Percentiles rank a stretch among this genome's conserved stretches.
These are phyloP conservation scores for Aspergillus olivimuriae DNA, from an alignment of 495 filamentous ascomycete species.

Conservation along the genomic window DNA sequence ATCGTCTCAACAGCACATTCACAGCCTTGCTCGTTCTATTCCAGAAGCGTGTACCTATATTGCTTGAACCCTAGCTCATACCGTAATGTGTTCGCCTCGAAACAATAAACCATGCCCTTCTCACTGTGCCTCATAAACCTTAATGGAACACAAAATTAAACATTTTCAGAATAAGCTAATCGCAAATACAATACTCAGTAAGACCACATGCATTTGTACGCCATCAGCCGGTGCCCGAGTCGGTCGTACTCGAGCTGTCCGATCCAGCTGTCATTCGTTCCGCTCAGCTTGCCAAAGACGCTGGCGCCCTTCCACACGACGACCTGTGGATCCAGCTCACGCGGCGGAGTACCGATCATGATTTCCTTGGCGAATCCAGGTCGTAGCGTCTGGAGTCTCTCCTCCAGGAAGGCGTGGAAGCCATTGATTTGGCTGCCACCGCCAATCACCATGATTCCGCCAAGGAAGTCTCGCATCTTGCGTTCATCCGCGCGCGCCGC, in stretches of 20 bases:
- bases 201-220: slow-evolving; percentile 85
- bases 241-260: slow-evolving; percentile 81
- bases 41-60: too few species aligned
- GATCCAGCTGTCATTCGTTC: slow-evolving; percentile 93
- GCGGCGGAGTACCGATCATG: slow-evolving; percentile 77
- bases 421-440: slow-evolving; percentile 76
- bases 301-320: slow-evolving; percentile 97
- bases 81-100: too few species aligned
- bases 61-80: too few species aligned
- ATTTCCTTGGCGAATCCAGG: slow-evolving; percentile 75
- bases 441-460: slow-evolving; percentile 92
- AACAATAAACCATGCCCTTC: too few species aligned
- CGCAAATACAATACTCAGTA: too few species aligned
- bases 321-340: slow-evolving; percentile 91
- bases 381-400: slow-evolving; percentile 61
- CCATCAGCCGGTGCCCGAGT: slow-evolving; percentile 69
- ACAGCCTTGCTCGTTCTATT: too few species aligned
- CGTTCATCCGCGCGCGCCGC: slow-evolving; percentile 85
- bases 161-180: too few species aligned
- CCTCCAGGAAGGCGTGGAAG: slow-evolving; percentile 73
- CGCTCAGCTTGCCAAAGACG: slow-evolving; percentile 85
- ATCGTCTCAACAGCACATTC: too few species aligned
- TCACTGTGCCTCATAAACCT: too few species aligned
- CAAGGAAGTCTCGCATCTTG: slow-evolving; percentile 84
- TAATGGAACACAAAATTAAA: too few species aligned